Evolutionary conservation across 352 stramenopile genomes (phyloP), one percentile per base, ranked within the genome.

Genomic region (Salisapilia sapeloensis): DNA sequence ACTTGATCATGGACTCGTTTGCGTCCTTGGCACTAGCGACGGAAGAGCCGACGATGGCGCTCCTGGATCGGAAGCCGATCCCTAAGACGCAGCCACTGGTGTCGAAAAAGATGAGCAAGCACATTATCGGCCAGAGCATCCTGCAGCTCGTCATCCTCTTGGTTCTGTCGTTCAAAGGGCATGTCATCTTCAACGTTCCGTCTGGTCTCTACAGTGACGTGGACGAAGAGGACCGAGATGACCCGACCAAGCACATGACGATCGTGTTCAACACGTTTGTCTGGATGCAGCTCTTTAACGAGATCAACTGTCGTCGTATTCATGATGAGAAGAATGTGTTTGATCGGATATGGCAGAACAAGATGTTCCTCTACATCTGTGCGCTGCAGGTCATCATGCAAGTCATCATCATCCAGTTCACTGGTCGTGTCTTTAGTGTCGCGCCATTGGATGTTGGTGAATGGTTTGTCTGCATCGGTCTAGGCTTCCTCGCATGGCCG

Each of bases 181-280:
- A 72, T 8, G 50, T 56, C 37, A 58, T 65, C 33, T 76, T 80
- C 29, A 32, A 60, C 32, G 55, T 75, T 2, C n/a, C 39, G 6
- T 56, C 58, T 0, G 64, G 61, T 11, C 47, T 54, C 13, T 12
- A 30, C n/a, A 56, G 41, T 1, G 47, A 80, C 37, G 29, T 56
- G 11, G 35, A 37, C 3, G 61, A 83, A 19, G 51, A 83, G n/a
- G 48, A 60, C 2, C 11, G 53, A 31, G 31, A 63, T 27, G 60
- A 56, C 16, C 79, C 86, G 32, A 81, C 56, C 1, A 42, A 75
- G 41, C 92, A 98, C 69, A 95, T 93, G 56, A 96, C 90, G 20
- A 78, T 97, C 28, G 50, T 97, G 41, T 98, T 97, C 66, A 97
- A 97, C 60, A 80, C 82, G 22, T 98, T 98, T 56, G 91, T 97